Evolutionary conservation across 2,329 filamentous ascomycete species (phyloP).

Genomic region (Neofusicoccum cordaticola): DNA sequence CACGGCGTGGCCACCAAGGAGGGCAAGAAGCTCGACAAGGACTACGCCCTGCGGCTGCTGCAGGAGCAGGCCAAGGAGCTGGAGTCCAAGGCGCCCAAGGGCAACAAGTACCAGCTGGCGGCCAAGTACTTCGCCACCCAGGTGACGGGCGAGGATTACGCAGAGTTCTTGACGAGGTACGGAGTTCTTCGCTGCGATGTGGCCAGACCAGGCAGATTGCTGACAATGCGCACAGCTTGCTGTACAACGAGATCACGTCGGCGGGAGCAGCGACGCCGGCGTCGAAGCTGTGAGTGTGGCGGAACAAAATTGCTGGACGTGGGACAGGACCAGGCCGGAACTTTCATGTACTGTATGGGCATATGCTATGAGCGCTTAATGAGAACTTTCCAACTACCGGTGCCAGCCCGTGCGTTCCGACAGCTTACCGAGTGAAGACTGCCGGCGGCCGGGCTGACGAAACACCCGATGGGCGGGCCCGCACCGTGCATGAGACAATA

Average conservation of each 20-base stretch:
- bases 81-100: slow-evolving; percentile 70
- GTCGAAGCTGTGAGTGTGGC: slow-evolving; percentile 7
- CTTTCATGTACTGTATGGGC: background rate
- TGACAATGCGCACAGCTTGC: slow-evolving; percentile 53
- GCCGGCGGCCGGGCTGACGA: too few species aligned
- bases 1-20: slow-evolving; percentile 73
- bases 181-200: slow-evolving; percentile 27
- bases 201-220: slow-evolving; percentile 9
- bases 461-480: too few species aligned
- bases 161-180: slow-evolving; percentile 88
- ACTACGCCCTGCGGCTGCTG: slow-evolving; percentile 80
- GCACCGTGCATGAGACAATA: background rate
- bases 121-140: slow-evolving; percentile 90
- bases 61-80: slow-evolving; percentile 81
- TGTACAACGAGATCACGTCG: slow-evolving; percentile 78
- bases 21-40: slow-evolving; percentile 90
- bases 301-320: background rate
- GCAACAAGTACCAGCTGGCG: slow-evolving; percentile 88
- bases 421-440: background rate
- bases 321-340: background rate
- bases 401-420: background rate
- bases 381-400: background rate
- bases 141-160: slow-evolving; percentile 95
- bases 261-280: slow-evolving; percentile 8
- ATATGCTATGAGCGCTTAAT: slow-evolving; percentile 14